phyloP scores from a whole-genome alignment of 1,284 basidiomycete genomes.

The Ustilago crameri region DNA sequence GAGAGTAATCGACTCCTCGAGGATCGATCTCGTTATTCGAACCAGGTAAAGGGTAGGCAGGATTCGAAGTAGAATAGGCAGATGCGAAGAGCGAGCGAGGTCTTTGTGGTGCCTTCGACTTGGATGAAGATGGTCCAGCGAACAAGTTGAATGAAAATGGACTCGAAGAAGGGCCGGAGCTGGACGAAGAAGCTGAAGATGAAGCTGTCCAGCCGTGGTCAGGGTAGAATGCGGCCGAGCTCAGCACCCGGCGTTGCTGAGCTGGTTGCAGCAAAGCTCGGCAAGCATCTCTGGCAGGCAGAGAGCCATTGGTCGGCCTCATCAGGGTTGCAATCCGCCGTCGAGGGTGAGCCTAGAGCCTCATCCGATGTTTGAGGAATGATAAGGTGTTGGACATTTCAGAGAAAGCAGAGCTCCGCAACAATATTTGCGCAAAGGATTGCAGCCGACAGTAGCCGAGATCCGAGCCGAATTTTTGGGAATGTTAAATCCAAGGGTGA shows the following conservation, averaged over 20 bases:
- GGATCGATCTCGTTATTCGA: conserved; percentile 60
- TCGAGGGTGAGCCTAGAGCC: background rate
- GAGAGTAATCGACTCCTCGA: conserved; percentile 54
- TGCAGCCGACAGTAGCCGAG: conserved; percentile 13
- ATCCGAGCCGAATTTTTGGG: conserved; percentile 6
- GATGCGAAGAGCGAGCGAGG: conserved; percentile 9
- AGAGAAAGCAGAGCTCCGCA: too few relatives aligned
- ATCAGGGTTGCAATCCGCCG: conserved; percentile 2
- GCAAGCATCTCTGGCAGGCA: conserved; percentile 27
- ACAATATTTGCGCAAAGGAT: conserved; percentile 24
- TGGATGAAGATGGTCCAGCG: background rate
- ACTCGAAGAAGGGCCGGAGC: conserved; percentile 1
- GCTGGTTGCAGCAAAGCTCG: conserved; percentile 11
- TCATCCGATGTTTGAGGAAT: background rate
- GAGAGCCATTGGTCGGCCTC: conserved; percentile 22
- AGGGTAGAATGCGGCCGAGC: conserved; percentile 22
- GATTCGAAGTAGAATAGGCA: conserved; percentile 37
- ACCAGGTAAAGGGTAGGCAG: conserved; percentile 29
- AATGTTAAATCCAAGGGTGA: conserved; percentile 4
- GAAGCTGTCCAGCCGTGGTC: conserved; percentile 10
- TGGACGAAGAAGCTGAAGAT: conserved; percentile 8
- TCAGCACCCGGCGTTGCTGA: conserved; percentile 24
- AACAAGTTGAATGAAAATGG: conserved; percentile 9
- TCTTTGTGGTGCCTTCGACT: conserved; percentile 1
- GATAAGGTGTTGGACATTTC: background rate